A percentile compares a stretch with the other conserved stretches of the same genome.
phyloP scores from a whole-genome alignment of 1,284 basidiomycete genomes.

The Naganishia liquefaciens region DNA sequence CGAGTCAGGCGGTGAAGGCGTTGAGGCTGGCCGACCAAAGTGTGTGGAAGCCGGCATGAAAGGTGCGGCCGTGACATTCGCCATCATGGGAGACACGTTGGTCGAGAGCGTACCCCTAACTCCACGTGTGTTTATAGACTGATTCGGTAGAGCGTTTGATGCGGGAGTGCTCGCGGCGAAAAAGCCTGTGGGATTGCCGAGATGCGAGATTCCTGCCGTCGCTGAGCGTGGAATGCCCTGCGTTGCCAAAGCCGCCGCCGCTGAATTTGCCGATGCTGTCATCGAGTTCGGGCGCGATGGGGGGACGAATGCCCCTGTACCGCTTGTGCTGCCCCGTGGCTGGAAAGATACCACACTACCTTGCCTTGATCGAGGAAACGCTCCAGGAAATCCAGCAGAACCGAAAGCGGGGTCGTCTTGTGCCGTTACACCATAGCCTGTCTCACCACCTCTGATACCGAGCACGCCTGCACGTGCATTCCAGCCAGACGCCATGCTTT shows the following conservation, averaged over 20 bases:
- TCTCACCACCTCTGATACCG: constrained; percentile 6
- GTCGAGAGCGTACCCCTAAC: constrained; percentile 10
- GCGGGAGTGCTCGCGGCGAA: constrained; percentile 1
- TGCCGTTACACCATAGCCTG: background rate
- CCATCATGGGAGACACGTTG: constrained; percentile 34
- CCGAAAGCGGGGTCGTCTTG: constrained; percentile 7
- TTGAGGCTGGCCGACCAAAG: background rate
- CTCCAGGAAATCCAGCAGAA: background rate
- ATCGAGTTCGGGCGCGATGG: constrained; percentile 23
- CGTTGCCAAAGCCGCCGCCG: constrained; percentile 32
- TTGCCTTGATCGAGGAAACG: constrained; percentile 27
- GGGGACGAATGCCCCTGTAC: background rate
- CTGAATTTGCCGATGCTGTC: constrained; percentile 27
- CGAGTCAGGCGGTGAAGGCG: constrained; percentile 28
- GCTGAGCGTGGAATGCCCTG: constrained; percentile 34
- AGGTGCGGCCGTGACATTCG: constrained; percentile 34
- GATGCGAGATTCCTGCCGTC: constrained; percentile 29
- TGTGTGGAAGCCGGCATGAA: constrained; percentile 31
- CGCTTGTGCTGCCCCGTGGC: constrained; percentile 1
- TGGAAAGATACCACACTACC: constrained; percentile 24
- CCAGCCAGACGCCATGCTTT: background rate
- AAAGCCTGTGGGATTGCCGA: constrained; percentile 34
- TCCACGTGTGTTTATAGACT: constrained; percentile 6
- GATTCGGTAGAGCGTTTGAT: background rate
- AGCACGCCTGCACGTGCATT: background rate